Conservation (phyloP, 352 stramenopile genomes). For the Lagenidium sp. region DNA sequence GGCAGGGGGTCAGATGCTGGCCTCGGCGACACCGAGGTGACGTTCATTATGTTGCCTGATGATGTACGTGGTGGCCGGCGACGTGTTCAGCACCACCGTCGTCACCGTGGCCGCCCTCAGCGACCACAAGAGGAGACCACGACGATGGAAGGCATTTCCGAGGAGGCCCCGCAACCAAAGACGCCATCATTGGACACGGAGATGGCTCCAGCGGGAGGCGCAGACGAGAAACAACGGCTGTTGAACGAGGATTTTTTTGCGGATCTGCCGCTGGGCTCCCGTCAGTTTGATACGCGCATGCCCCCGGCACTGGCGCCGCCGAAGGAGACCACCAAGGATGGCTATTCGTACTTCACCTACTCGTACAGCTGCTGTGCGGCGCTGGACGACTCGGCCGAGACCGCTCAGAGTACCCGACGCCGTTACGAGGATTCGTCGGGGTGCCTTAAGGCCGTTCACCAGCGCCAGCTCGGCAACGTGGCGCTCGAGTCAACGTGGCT, state of each 20-base stretch:
- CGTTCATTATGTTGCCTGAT: conserved; percentile 15
- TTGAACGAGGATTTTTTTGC: conserved; percentile 39
- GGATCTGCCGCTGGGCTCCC: conserved; percentile 32
- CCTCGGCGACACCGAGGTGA: conserved; percentile 5
- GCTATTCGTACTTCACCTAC: conserved; percentile 47
- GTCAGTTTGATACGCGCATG: conserved; percentile 35
- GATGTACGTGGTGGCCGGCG: not conserved
- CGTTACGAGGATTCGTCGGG: conserved; percentile 58
- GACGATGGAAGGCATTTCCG: not conserved
- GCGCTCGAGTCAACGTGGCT: conserved; percentile 46
- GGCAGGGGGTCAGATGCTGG: conserved; percentile 5
- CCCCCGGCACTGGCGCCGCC: conserved; percentile 21
- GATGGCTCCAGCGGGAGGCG: not conserved
- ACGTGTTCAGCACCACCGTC: conserved; percentile 1
- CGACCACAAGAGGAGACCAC: not conserved
- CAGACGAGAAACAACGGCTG: too few relatives aligned
- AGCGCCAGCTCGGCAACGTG: conserved; percentile 29
- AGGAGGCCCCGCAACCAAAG: not conserved
- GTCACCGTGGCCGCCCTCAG: not conserved
- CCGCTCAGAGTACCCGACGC: conserved; percentile 45
- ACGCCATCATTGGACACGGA: not conserved
- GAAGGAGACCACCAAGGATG: conserved; percentile 26
- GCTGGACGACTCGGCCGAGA: conserved; percentile 28
- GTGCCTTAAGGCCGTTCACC: conserved; percentile 52
- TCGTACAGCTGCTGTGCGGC: conserved; percentile 56